Evolutionary conservation across 2,329 filamentous ascomycete genomes (phyloP).

Genomic region (Aspergillus vadensis): DNA sequence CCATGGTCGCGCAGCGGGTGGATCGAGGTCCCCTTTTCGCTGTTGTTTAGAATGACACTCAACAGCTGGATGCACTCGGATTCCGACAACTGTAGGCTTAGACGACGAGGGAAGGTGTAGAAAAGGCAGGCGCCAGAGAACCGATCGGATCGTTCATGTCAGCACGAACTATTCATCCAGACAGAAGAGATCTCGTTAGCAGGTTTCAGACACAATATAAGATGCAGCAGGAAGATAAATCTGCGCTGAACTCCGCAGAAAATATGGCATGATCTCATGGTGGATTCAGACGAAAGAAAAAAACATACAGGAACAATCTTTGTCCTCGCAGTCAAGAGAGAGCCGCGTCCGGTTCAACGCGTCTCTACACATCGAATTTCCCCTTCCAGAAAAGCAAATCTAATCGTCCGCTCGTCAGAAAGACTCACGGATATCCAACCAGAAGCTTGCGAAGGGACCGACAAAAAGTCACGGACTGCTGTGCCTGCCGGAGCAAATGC

Average conservation of each 20-base stretch:
- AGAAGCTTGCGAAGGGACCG: neutral
- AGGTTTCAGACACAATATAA: slow-evolving; percentile 14
- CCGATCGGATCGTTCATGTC: slow-evolving; percentile 37
- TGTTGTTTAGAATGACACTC: neutral
- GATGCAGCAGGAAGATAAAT: neutral
- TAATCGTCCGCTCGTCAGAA: neutral
- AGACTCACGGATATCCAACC: neutral
- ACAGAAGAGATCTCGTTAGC: slow-evolving; percentile 14
- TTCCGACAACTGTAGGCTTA: slow-evolving; percentile 25
- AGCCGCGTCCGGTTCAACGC: slow-evolving; percentile 22
- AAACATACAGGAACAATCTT: slow-evolving; percentile 30
- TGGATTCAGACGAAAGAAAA: slow-evolving; percentile 13
- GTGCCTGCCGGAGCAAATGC: slow-evolving; percentile 18
- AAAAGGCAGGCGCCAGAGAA: slow-evolving; percentile 38
- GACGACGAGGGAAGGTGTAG: slow-evolving; percentile 25
- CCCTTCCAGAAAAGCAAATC: slow-evolving; percentile 4
- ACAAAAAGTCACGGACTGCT: slow-evolving; percentile 13
- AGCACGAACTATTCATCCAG: slow-evolving; percentile 25
- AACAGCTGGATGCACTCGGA: slow-evolving; percentile 7
- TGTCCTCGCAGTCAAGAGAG: slow-evolving; percentile 28
- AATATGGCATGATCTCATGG: slow-evolving; percentile 21
- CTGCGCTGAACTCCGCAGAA: neutral
- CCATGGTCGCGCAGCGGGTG: slow-evolving; percentile 33
- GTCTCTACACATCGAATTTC: slow-evolving; percentile 24
- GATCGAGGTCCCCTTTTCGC: slow-evolving; percentile 6